phyloP scores from a whole-genome alignment of 2,329 filamentous ascomycete species.

The Clarireedia monteithiana region DNA sequence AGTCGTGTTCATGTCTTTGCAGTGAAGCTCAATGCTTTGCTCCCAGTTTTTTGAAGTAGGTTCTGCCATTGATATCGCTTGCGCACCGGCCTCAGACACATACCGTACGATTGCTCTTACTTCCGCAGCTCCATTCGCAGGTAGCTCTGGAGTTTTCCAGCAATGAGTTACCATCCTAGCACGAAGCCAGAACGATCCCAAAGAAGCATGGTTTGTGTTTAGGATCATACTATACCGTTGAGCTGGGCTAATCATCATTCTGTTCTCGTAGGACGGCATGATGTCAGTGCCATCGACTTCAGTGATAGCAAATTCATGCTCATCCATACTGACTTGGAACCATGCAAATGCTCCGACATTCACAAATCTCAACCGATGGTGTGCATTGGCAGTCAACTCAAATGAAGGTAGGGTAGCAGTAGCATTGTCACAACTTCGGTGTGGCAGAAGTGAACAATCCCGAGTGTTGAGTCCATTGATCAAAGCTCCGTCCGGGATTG shows the following conservation, averaged over 20 bases:
- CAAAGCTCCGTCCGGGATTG: slow-evolving; percentile 38
- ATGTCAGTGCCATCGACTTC: slow-evolving; percentile 66
- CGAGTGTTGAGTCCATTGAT: slow-evolving; percentile 37
- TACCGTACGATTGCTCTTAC: slow-evolving; percentile 44
- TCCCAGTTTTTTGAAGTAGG: slow-evolving; percentile 35
- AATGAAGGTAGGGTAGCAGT: slow-evolving; percentile 34
- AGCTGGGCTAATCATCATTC: slow-evolving; percentile 59
- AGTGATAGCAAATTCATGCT: slow-evolving; percentile 55
- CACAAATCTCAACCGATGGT: slow-evolving; percentile 59
- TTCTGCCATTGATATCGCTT: slow-evolving; percentile 9
- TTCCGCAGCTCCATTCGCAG: slow-evolving; percentile 37
- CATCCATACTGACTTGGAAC: slow-evolving; percentile 64
- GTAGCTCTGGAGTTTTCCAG: slow-evolving; percentile 43
- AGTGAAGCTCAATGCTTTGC: slow-evolving; percentile 30
- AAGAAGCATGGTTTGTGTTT: slow-evolving; percentile 47
- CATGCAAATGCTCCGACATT: slow-evolving; percentile 66
- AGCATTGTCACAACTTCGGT: slow-evolving; percentile 38
- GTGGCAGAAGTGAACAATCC: slow-evolving; percentile 31
- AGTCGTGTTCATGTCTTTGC: slow-evolving; percentile 32
- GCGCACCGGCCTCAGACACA: slow-evolving; percentile 6
- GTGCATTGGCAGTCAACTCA: slow-evolving; percentile 43
- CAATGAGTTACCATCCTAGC: slow-evolving; percentile 54
- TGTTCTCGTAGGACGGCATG: slow-evolving; percentile 48
- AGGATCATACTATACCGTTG: slow-evolving; percentile 64
- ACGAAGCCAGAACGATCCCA: slow-evolving; percentile 54